Percentiles rank a stretch among this genome's conserved stretches.
These are phyloP conservation scores for Botrytis squamosa DNA, from an alignment of 2,329 filamentous ascomycete species.

Conservation along the genomic window DNA sequence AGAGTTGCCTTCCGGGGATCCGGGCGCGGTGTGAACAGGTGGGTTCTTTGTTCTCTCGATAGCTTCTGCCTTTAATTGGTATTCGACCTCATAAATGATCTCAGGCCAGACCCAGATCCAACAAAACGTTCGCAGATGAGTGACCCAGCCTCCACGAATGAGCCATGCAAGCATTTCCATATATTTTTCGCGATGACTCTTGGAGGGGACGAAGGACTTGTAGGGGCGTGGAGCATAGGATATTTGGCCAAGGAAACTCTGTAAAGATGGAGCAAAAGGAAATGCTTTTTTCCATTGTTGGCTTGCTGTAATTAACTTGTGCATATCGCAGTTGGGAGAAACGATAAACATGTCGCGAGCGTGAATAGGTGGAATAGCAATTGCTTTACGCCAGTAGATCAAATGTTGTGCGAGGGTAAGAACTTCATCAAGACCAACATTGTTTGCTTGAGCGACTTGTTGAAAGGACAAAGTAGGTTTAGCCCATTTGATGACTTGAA, in stretches of 20 bases:
- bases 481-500: constrained; percentile 77
- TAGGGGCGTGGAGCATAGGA: constrained; percentile 80
- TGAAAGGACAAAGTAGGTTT: constrained; percentile 67
- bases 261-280: constrained; percentile 76
- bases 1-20: constrained; percentile 17
- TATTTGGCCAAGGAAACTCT: constrained; percentile 82
- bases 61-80: constrained; percentile 62
- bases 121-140: constrained; percentile 85
- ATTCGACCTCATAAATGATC: constrained; percentile 77
- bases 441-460: constrained; percentile 68
- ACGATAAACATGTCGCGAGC: constrained; percentile 88
- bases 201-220: constrained; percentile 79
- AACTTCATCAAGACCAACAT: constrained; percentile 76
- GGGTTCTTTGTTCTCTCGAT: constrained; percentile 39
- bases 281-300: constrained; percentile 75
- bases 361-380: constrained; percentile 87
- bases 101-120: constrained; percentile 83
- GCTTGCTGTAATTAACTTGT: constrained; percentile 66
- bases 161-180: constrained; percentile 92
- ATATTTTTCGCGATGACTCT: constrained; percentile 83
- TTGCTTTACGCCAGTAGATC: constrained; percentile 92
- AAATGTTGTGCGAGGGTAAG: constrained; percentile 88
- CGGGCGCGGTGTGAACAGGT: constrained; percentile 26
- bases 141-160: constrained; percentile 89
- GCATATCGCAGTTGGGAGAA: constrained; percentile 82